These are phyloP conservation scores for Ensete glaucum DNA, from an alignment of 176 grass and related monocot genomes.

Conservation along the genomic window DNA sequence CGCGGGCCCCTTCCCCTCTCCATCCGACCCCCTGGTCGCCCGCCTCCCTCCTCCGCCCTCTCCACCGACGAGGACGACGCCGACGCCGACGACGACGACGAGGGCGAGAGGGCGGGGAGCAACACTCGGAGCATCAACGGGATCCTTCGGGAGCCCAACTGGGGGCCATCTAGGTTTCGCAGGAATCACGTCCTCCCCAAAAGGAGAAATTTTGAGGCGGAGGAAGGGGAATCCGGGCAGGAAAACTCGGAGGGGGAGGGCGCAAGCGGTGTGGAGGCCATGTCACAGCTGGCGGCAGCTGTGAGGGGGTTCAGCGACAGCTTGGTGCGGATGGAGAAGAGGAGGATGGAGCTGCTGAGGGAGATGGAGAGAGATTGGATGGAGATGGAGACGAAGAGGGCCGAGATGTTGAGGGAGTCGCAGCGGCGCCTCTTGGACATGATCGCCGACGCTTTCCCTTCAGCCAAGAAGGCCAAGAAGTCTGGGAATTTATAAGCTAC, in stretches of 20 bases:
- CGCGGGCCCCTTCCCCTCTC: slow-evolving; percentile 43
- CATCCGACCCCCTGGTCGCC: slow-evolving; percentile 16
- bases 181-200: slow-evolving; percentile 39
- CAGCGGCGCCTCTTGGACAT: slow-evolving; percentile 45
- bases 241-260: not conserved
- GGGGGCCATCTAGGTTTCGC: slow-evolving; percentile 16
- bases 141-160: slow-evolving; percentile 40
- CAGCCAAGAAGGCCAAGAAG: slow-evolving; percentile 61
- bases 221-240: slow-evolving; percentile 29
- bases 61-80: slow-evolving; percentile 25
- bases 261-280: not conserved
- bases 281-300: slow-evolving; percentile 28
- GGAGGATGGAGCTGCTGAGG: slow-evolving; percentile 59
- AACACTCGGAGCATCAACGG: slow-evolving; percentile 76
- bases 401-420: slow-evolving; percentile 51
- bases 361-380: slow-evolving; percentile 74
- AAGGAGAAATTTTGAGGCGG: slow-evolving; percentile 38
- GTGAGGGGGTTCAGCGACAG: slow-evolving; percentile 57
- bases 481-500: slow-evolving; percentile 23
- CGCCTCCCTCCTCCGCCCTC: slow-evolving; percentile 13
- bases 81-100: slow-evolving; percentile 19
- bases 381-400: slow-evolving; percentile 55
- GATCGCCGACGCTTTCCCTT: slow-evolving; percentile 23
- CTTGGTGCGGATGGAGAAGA: slow-evolving; percentile 63
- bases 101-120: slow-evolving; percentile 31